These are phyloP conservation scores for Thinopyrum obtusiflorum DNA, from an alignment of 202 grass and related monocot species.

Conservation along the genomic window DNA sequence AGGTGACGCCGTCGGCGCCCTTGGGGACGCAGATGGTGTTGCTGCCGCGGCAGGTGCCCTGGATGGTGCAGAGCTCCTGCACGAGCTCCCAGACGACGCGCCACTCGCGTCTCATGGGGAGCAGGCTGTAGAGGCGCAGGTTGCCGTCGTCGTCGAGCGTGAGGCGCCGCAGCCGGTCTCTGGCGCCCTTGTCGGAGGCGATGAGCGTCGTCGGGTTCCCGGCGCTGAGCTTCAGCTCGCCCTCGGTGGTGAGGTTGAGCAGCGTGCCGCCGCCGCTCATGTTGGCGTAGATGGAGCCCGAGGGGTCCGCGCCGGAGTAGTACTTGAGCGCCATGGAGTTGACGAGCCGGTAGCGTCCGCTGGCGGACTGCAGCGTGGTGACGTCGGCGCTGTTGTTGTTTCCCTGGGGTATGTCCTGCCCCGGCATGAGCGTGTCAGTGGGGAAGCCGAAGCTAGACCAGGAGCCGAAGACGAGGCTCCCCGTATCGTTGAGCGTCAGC, in stretches of 20 bases:
- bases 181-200: slow-evolving; percentile 41
- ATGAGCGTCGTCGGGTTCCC: background rate
- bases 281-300: slow-evolving; percentile 29
- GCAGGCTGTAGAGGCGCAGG: slow-evolving; percentile 70
- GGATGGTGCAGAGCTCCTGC: slow-evolving; percentile 77
- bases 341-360: slow-evolving; percentile 33
- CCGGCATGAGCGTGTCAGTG: slow-evolving; percentile 64
- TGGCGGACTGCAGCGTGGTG: slow-evolving; percentile 27
- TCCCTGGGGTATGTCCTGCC: slow-evolving; percentile 9
- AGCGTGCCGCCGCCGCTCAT: background rate
- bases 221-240: slow-evolving; percentile 15
- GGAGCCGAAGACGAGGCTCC: slow-evolving; percentile 25
- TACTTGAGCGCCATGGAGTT: slow-evolving; percentile 25
- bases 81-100: slow-evolving; percentile 59
- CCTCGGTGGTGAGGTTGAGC: slow-evolving; percentile 42
- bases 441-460: slow-evolving; percentile 48
- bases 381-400: background rate
- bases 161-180: slow-evolving; percentile 44
- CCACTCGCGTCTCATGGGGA: background rate
- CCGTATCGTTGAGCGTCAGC: slow-evolving; percentile 28
- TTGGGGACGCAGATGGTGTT: slow-evolving; percentile 65
- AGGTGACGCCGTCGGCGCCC: slow-evolving; percentile 24
- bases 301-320: background rate
- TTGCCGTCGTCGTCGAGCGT: slow-evolving; percentile 74
- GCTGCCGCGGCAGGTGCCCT: slow-evolving; percentile 42